Percentiles rank a stretch among this genome's conserved stretches.
Conservation (phyloP, 2,329 filamentous ascomycete species). For the Talaromyces sp. region DNA sequence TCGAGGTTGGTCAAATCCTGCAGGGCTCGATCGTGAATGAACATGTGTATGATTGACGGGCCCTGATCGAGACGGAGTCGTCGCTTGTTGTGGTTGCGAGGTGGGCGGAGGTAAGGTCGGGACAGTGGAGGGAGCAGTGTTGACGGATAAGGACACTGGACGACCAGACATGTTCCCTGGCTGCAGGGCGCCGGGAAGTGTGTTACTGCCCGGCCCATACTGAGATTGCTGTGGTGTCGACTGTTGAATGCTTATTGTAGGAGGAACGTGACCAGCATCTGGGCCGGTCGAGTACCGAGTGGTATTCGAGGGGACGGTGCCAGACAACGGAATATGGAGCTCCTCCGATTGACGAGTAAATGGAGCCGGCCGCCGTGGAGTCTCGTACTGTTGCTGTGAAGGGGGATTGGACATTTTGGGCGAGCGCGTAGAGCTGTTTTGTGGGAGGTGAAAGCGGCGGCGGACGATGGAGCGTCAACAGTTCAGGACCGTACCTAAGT, state of each 20-base stretch:
- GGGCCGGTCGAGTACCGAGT: constrained; percentile 43
- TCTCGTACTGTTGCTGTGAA: constrained; percentile 43
- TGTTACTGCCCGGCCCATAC: constrained; percentile 40
- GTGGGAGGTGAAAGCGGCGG: constrained; percentile 26
- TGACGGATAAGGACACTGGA: constrained; percentile 49
- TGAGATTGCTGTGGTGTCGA: constrained; percentile 46
- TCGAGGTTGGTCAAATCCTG: constrained; percentile 54
- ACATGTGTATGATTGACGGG: constrained; percentile 45
- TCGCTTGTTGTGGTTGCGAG: constrained; percentile 39
- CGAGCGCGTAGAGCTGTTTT: constrained; percentile 38
- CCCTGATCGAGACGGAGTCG: constrained; percentile 57
- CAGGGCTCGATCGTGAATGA: constrained; percentile 82
- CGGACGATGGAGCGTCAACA: neutral
- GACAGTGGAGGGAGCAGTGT: constrained; percentile 54
- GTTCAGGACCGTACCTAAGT: too few relatives aligned
- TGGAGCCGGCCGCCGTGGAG: constrained; percentile 45
- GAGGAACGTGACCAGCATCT: constrained; percentile 45
- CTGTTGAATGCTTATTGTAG: constrained; percentile 58
- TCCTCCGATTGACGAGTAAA: constrained; percentile 51
- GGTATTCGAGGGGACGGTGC: constrained; percentile 35
- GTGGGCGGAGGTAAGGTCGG: constrained; percentile 52
- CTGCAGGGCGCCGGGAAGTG: constrained; percentile 58
- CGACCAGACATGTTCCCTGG: constrained; percentile 47
- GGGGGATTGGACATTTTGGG: constrained; percentile 39
- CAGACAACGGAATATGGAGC: constrained; percentile 48